Evolutionary conservation across 2,329 filamentous ascomycete species (phyloP).

Genomic region (Penicillium expansum): DNA sequence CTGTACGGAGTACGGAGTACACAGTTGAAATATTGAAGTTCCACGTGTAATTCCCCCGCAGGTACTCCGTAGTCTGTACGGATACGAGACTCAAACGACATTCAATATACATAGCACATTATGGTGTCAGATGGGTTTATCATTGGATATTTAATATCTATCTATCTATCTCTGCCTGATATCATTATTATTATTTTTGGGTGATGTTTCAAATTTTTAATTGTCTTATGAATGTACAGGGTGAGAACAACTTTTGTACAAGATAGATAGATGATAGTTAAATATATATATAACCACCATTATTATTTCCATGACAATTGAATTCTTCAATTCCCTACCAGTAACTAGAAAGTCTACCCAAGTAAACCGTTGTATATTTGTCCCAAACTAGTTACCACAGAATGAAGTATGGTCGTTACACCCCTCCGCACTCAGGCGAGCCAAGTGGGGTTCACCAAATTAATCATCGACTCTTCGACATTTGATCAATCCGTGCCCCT

Average conservation of each 20-base stretch:
- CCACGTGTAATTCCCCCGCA: background rate
- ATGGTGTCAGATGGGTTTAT: too few species aligned
- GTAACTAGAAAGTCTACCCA: background rate
- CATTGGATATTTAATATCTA: too few species aligned
- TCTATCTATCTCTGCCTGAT: too few species aligned
- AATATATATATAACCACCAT: background rate
- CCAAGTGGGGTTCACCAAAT: constrained; percentile 22
- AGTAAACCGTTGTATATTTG: background rate
- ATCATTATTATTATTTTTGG: background rate
- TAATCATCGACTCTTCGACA: constrained; percentile 10
- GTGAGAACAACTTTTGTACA: background rate
- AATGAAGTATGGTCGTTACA: background rate
- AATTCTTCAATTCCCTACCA: background rate
- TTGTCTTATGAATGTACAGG: background rate
- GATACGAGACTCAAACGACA: background rate
- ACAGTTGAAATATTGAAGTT: background rate
- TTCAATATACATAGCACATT: too few species aligned
- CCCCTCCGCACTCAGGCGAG: constrained; percentile 21
- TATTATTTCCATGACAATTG: background rate
- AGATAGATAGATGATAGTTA: background rate
- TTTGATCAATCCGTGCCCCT: background rate
- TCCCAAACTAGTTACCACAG: background rate
- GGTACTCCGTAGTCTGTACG: background rate
- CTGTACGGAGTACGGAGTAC: too few species aligned
- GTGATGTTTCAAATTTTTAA: background rate